phyloP scores from a whole-genome alignment of 2,329 filamentous ascomycete genomes.

The Verticillium nonalfalfae region DNA sequence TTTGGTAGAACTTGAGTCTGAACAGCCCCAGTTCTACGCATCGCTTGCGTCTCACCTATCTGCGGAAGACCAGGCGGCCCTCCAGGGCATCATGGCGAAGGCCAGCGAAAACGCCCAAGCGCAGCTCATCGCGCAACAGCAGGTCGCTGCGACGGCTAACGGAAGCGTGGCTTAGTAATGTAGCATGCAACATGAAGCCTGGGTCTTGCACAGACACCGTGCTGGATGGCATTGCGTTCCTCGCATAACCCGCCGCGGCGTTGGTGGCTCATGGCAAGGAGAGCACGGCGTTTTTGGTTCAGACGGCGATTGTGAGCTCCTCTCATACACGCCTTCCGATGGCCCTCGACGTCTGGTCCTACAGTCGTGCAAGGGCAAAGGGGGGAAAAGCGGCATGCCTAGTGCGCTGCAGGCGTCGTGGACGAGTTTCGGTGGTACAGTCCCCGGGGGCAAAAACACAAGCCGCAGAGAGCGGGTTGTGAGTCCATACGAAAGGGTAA shows the following conservation, averaged over 20 bases:
- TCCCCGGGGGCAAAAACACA: not conserved
- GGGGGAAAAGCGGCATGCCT: not conserved
- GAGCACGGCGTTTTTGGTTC: not conserved
- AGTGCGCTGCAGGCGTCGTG: not conserved
- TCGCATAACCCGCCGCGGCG: not conserved
- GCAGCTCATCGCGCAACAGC: constrained; percentile 17
- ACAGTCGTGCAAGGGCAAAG: not conserved
- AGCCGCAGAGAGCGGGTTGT: not conserved
- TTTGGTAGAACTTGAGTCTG: constrained; percentile 70
- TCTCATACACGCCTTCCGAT: not conserved
- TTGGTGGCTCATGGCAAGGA: not conserved
- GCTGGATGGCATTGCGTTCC: not conserved
- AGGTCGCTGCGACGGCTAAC: constrained; percentile 14
- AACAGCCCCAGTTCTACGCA: constrained; percentile 84
- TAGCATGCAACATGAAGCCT: not conserved
- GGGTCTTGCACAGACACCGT: not conserved
- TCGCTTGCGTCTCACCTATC: constrained; percentile 72
- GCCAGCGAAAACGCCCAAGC: constrained; percentile 36
- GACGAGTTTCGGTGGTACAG: not conserved
- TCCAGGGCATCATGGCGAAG: constrained; percentile 72
- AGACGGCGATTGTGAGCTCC: not conserved
- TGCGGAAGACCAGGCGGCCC: constrained; percentile 72
- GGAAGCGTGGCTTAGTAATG: constrained; percentile 11
- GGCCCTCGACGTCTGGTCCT: not conserved
- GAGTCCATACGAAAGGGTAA: not conserved